Base-by-base conservation (phyloP, 352 stramenopile genomes). In the Phytophthora podocarpi region DNA sequence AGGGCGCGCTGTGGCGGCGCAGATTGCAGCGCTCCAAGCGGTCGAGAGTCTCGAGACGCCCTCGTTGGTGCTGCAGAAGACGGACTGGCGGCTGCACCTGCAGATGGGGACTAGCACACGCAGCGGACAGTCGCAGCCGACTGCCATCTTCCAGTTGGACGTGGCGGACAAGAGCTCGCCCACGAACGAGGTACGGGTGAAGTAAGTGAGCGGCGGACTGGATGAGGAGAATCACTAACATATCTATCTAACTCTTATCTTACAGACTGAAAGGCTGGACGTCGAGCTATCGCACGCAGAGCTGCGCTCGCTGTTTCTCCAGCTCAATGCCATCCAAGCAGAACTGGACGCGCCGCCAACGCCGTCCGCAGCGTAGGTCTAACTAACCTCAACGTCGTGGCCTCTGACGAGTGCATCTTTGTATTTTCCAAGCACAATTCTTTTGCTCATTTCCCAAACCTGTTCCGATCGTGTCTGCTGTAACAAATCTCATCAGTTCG, bases 301-400 rank as follows among this genome's bases (percentile, higher is more conserved):
- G 35, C 59, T 90, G 13, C 74, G 69, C 21, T 54, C 45, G 12
- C 53, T 91, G 46, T 89, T 91, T 55, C 41, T 76, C 10, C 69
- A 91, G 57, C 80, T 91, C 27, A 89, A 91, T 50, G 62, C 65
- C 5, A 72, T 87, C 24, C 82, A 91, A 59, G 49, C 45, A 16
- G 65, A 80, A 40, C 47, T 91, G 10, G 82, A 91, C 31, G 30
- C 32, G 7, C 21, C 35, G 6, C 13, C 36, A 36, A 42, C 63
- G 21, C 28, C 59, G 32, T 51, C 55, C n/a, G 41, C 49, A 48
- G 40, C 62, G 26, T 70, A 70, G 54, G 39, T 40, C 21, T 23
- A 36, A 31, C 18, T 26, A n/a, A 9, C 34, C 5, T 31, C 24
- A 50, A 21, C 42, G 18, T 30, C 4, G 18, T 27, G n/a, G n/a